A percentile compares a stretch with the other conserved stretches of the same genome.
Conservation (phyloP, 495 filamentous ascomycete genomes). For the Penicillium canariense region DNA sequence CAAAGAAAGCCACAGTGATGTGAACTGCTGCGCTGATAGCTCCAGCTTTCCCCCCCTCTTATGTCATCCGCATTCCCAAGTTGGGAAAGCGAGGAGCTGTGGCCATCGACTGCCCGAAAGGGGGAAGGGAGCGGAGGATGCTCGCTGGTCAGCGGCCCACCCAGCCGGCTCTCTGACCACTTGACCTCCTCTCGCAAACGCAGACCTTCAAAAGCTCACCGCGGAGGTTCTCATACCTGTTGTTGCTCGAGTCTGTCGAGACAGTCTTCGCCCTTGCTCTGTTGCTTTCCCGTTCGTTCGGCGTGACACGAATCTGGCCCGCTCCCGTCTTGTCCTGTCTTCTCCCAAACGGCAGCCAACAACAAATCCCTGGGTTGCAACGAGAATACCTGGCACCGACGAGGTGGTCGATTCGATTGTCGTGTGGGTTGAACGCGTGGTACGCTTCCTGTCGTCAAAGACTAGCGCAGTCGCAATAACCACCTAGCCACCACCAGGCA, state of each 20-base stretch:
- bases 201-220: not conserved
- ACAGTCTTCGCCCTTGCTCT: not conserved
- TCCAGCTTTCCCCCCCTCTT: conserved; percentile 1
- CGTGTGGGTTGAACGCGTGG: not conserved
- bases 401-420: not conserved
- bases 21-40: not conserved
- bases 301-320: not conserved
- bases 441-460: not conserved
- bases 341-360: not conserved
- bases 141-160: not conserved
- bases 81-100: too few relatives aligned
- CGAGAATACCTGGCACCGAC: not conserved
- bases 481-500: not conserved
- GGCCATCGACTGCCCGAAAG: not conserved
- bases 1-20: not conserved
- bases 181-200: not conserved
- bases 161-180: not conserved
- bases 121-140: not conserved
- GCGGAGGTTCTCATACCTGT: not conserved
- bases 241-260: not conserved
- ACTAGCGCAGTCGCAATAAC: not conserved
- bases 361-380: not conserved
- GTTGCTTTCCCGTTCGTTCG: not conserved
- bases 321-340: not conserved
- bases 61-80: conserved; percentile 2